Base-by-base conservation (phyloP, 495 filamentous ascomycete genomes). In the Talaromyces borbonicus region DNA sequence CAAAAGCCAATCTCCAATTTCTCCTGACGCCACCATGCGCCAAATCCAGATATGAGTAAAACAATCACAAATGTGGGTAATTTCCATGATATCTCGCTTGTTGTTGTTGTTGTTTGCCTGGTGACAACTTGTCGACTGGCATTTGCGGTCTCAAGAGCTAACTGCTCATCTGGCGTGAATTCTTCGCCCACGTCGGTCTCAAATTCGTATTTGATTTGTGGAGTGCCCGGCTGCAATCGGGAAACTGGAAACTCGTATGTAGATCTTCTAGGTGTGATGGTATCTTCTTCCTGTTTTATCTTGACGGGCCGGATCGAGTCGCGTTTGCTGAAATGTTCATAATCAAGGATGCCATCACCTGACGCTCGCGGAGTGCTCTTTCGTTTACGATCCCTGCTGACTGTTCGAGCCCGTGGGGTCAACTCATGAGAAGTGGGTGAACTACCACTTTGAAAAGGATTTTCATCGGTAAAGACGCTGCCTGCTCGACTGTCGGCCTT, bases 1-100 rank as follows among this genome's bases (percentile, higher is more conserved):
- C 92, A 98, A 60, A 90, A 98, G 20, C 92, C 92, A 32, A 95
- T 87, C 29, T 86, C 86, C 9, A 93, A 65, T 73, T 97, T 96
- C 62, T 98, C 93, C 49, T 90, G 84, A 41, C 93, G 75, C 75
- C 87, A 97, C 78, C 88, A 90, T 30, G 73, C 73, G 19, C 72
- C 84, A 49, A 92, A 88, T 4, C 84, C 80, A 19, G 71, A 73
- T 20, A 93, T 50, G 4, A 93, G 60, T 0, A 79, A 77, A 0
- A 83, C 50, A 11, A 84, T 51, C 4, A 93, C 72, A 9, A 84
- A 65, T 67, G 76, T 83, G 7, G 89, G 66, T 7, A 84, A 77
- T 4, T 73, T 64, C 49, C 64, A 68, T 18, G 61, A 61, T 3
- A 60, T 47, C 22, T 55, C 50, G 6, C 66, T 55, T n/a, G n/a